phyloP scores from a whole-genome alignment of 176 grass and related monocot genomes.

The Oryza glumipatula region DNA sequence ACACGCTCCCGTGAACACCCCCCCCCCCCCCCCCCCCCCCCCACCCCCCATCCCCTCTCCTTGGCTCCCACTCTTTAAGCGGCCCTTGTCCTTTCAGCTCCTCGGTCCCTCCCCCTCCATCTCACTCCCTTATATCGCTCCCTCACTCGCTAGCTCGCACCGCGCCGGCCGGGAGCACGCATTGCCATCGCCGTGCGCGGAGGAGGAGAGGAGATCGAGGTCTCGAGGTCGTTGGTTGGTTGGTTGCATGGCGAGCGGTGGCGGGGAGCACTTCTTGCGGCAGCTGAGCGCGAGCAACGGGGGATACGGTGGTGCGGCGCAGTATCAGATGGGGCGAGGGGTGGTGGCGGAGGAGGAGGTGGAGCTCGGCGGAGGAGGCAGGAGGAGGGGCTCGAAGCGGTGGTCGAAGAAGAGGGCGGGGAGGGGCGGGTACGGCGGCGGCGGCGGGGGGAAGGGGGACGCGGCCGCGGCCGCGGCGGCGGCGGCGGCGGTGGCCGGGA shows the following conservation, averaged over 20 bases:
- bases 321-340: not conserved
- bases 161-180: not conserved
- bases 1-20: slow-evolving; percentile 52
- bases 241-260: slow-evolving; percentile 44
- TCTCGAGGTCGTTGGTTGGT: not conserved
- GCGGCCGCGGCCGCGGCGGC: not conserved
- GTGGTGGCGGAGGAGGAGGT: not conserved
- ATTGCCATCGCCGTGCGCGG: not conserved
- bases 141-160: not conserved
- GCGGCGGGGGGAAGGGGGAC: slow-evolving; percentile 14
- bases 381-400: slow-evolving; percentile 62
- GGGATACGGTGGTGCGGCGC: not conserved
- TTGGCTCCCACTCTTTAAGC: slow-evolving; percentile 35
- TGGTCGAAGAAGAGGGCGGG: slow-evolving; percentile 66
- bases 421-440: slow-evolving; percentile 25
- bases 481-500: slow-evolving; percentile 32
- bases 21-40: no score
- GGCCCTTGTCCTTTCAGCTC: slow-evolving; percentile 50
- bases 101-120: not conserved
- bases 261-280: slow-evolving; percentile 72
- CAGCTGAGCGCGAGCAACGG: slow-evolving; percentile 64
- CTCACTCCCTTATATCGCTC: slow-evolving; percentile 29
- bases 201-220: slow-evolving; percentile 13
- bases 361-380: slow-evolving; percentile 6
- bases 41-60: not conserved